A percentile compares a stretch with the other conserved stretches of the same genome.
phyloP scores from a whole-genome alignment of 2,329 filamentous ascomycete species.

The Cytospora paraplurivora region DNA sequence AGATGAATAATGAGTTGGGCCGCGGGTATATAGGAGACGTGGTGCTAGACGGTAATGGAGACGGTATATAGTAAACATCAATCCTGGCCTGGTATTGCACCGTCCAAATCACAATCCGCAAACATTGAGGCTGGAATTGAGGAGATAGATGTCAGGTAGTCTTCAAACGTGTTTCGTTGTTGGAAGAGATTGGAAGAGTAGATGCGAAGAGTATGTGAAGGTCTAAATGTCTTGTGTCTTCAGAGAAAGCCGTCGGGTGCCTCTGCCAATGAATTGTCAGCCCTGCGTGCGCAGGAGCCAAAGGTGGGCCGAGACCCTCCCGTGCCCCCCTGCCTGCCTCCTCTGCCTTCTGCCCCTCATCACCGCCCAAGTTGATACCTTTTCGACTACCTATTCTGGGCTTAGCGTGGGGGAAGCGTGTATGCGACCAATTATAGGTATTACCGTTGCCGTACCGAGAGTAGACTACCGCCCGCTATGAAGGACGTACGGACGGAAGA shows the following conservation, averaged over 20 bases:
- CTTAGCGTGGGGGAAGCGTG: conserved; percentile 18
- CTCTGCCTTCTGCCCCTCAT: conserved; percentile 23
- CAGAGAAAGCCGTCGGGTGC: conserved; percentile 19
- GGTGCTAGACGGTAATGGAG: neutral
- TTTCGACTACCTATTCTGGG: neutral
- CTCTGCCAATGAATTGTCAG: conserved; percentile 26
- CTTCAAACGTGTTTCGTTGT: conserved; percentile 1
- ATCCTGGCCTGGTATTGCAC: neutral
- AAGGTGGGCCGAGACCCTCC: neutral
- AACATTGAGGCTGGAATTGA: neutral
- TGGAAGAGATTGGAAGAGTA: neutral
- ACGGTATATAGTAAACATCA: neutral
- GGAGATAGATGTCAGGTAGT: neutral
- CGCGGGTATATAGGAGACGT: neutral
- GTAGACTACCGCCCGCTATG: neutral
- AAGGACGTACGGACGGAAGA: neutral
- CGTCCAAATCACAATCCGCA: neutral
- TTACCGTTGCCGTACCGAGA: conserved; percentile 10
- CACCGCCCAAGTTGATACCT: conserved; percentile 15
- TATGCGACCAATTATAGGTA: conserved; percentile 9
- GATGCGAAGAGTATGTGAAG: conserved; percentile 9
- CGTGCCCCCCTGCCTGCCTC: conserved; percentile 5
- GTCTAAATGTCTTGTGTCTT: conserved; percentile 5
- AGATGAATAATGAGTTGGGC: conserved; percentile 3
- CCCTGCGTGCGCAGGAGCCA: conserved; percentile 1